Conservation (phyloP, 768 basidiomycete species). For the Agaricus blazei region DNA sequence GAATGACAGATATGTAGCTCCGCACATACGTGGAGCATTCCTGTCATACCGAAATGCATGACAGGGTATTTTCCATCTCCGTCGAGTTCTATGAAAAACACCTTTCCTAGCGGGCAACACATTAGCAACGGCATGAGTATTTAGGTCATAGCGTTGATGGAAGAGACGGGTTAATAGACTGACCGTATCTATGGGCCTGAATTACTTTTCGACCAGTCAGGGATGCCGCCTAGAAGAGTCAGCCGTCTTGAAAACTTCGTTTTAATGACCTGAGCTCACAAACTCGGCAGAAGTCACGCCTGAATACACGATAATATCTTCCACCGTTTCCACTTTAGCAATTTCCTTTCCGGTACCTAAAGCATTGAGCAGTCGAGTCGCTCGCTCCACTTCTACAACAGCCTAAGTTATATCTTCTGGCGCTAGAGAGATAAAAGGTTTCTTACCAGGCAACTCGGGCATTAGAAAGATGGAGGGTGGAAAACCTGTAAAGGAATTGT, state of each 20-base stretch:
- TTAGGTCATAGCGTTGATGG: neutral
- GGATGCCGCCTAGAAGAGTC: conserved; percentile 42
- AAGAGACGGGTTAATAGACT: neutral
- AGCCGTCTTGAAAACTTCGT: conserved; percentile 1
- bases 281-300: conserved; percentile 54
- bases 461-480: conserved; percentile 20
- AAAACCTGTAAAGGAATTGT: neutral
- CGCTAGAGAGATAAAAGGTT: neutral
- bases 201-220: conserved; percentile 43
- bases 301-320: conserved; percentile 61
- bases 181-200: conserved; percentile 52
- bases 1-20: conserved; percentile 13
- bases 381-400: conserved; percentile 61
- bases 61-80: conserved; percentile 61
- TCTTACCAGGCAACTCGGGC: conserved; percentile 52
- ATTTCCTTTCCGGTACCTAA: conserved; percentile 52
- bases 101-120: conserved; percentile 37
- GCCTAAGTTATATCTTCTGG: neutral
- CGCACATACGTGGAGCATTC: conserved; percentile 57
- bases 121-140: neutral
- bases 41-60: conserved; percentile 83
- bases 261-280: conserved; percentile 36
- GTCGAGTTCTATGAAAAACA: conserved; percentile 62
- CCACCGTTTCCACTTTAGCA: conserved; percentile 46
- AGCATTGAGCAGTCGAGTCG: conserved; percentile 48